Percentiles rank a stretch among this genome's conserved stretches.
Evolutionary conservation across 169 alveolate genomes (phyloP).

Genomic region (Plasmodium vivax): DNA sequence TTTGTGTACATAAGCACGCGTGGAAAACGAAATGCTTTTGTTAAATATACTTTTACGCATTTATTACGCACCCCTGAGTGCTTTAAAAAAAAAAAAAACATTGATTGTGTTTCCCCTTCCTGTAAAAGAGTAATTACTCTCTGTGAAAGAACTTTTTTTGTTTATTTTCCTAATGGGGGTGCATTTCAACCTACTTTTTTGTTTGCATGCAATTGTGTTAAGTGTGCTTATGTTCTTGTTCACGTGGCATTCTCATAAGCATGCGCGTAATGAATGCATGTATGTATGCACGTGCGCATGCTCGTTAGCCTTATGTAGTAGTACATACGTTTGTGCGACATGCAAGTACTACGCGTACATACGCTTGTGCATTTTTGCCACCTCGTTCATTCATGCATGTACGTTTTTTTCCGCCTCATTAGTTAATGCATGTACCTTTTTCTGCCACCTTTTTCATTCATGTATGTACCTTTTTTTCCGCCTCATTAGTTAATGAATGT

Average conservation of each 20-base stretch:
- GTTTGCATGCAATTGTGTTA: not conserved
- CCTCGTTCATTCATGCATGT: too few relatives aligned
- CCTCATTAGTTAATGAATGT: not conserved
- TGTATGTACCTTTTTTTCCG: not conserved
- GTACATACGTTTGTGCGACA: not conserved
- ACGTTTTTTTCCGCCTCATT: too few relatives aligned
- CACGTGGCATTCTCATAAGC: not conserved
- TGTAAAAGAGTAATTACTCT: not conserved
- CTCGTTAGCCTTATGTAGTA: not conserved
- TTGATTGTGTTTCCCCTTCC: not conserved
- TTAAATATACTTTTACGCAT: not conserved
- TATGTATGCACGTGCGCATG: not conserved
- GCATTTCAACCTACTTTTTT: not conserved
- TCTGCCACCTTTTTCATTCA: not conserved
- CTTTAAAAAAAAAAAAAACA: not conserved
- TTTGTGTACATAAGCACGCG: not conserved
- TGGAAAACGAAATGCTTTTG: not conserved
- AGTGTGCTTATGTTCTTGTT: not conserved
- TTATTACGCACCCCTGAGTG: not conserved
- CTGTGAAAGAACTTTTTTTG: not conserved
- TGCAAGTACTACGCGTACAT: not conserved
- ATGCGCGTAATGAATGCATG: not conserved
- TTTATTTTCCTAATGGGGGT: not conserved
- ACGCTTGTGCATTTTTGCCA: not conserved
- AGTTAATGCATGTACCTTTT: too few relatives aligned